Evolutionary conservation across 495 filamentous ascomycete genomes (phyloP).

Genomic region (Penicillium pancosmium): DNA sequence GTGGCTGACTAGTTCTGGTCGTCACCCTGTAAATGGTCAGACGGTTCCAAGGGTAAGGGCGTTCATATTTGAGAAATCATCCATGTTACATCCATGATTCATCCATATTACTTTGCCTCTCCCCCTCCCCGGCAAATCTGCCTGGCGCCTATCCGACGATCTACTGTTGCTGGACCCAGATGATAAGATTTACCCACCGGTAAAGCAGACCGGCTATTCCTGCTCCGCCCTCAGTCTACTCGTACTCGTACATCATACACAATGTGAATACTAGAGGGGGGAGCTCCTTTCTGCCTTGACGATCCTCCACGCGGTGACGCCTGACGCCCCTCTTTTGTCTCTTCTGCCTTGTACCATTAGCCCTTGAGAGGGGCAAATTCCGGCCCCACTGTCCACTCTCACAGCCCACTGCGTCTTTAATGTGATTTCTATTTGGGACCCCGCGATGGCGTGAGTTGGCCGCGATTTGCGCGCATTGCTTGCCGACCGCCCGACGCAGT

Average conservation of each 20-base stretch:
- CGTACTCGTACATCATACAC: neutral
- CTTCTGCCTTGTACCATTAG: constrained; percentile 1
- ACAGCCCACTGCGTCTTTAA: neutral
- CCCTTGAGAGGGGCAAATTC: constrained; percentile 7
- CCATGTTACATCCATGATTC: too few relatives aligned
- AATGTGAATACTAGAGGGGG: neutral
- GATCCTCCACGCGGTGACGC: constrained; percentile 14
- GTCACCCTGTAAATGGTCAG: too few relatives aligned
- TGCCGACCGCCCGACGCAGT: constrained; percentile 16
- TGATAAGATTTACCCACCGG: constrained; percentile 5
- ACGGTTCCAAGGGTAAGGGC: too few relatives aligned
- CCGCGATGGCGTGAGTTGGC: constrained; percentile 30
- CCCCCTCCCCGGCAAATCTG: neutral
- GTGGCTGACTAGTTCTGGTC: too few relatives aligned
- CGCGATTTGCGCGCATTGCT: constrained; percentile 5
- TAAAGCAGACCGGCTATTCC: neutral
- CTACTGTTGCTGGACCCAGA: neutral
- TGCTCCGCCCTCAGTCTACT: neutral
- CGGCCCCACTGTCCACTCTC: constrained; percentile 1
- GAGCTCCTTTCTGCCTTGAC: constrained; percentile 2
- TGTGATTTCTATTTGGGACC: constrained; percentile 6
- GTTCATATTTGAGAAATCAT: too few relatives aligned
- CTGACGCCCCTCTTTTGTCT: constrained; percentile 3
- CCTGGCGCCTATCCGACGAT: neutral
- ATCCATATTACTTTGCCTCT: neutral